These are phyloP conservation scores for Penicillium argentinense DNA, from an alignment of 495 filamentous ascomycete genomes.

Conservation along the genomic window DNA sequence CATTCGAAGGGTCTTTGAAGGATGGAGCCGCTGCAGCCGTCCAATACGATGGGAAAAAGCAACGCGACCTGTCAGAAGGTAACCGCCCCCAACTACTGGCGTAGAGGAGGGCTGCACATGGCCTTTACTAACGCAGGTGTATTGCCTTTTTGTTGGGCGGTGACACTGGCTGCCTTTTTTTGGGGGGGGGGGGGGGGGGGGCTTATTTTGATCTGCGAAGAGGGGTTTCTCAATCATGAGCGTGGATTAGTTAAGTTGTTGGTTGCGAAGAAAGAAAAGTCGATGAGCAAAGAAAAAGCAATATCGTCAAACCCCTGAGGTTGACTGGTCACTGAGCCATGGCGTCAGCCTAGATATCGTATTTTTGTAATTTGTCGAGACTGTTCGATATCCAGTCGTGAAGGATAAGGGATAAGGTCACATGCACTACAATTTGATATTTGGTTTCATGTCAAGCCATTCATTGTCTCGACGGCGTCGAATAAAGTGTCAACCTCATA, in stretches of 20 bases:
- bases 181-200: too few relatives aligned
- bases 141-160: not conserved
- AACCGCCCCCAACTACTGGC: slow-evolving; percentile 14
- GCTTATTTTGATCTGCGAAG: not conserved
- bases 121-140: slow-evolving; percentile 3
- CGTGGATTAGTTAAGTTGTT: too few relatives aligned
- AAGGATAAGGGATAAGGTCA: not conserved
- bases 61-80: slow-evolving; percentile 25
- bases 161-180: slow-evolving; percentile 5
- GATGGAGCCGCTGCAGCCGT: slow-evolving; percentile 24
- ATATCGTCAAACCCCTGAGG: not conserved
- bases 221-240: not conserved
- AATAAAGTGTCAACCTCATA: too few relatives aligned
- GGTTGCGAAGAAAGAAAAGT: not conserved
- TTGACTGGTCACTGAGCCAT: not conserved
- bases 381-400: too few relatives aligned
- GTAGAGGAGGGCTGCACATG: slow-evolving; percentile 10
- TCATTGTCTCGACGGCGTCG: too few relatives aligned
- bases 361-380: too few relatives aligned
- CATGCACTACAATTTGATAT: not conserved
- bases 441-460: too few relatives aligned
- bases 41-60: slow-evolving; percentile 14
- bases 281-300: not conserved
- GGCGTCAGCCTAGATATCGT: not conserved
- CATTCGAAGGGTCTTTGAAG: slow-evolving; percentile 17